A percentile compares a stretch with the other conserved stretches of the same genome.
Evolutionary conservation across 495 filamentous ascomycete species (phyloP).

Genomic region (Aspergillus nanangensis): DNA sequence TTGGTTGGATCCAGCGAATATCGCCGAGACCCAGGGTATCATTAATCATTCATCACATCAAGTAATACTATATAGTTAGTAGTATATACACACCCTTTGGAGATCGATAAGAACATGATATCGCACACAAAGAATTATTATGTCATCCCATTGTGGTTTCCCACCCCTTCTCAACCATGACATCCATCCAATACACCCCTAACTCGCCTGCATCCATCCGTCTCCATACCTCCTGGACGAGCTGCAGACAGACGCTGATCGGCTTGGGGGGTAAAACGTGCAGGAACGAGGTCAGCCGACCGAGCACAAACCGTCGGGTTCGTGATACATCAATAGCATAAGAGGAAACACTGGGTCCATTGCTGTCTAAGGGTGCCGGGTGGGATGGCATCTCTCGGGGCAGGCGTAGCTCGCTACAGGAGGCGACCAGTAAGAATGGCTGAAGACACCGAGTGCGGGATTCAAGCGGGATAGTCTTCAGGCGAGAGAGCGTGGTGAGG

Average conservation of each 20-base stretch:
- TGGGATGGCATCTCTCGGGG: conserved; percentile 17
- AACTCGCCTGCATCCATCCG: conserved; percentile 41
- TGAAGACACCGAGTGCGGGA: conserved; percentile 53
- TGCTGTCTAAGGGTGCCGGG: conserved; percentile 8
- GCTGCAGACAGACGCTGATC: conserved; percentile 39
- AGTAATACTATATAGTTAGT: too few relatives aligned
- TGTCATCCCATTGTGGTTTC: conserved; percentile 51
- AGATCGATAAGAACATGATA: too few relatives aligned
- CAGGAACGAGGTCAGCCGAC: conserved; percentile 41
- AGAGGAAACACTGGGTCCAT: conserved; percentile 32
- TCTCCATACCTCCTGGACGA: conserved; percentile 50
- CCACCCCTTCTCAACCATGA: conserved; percentile 55
- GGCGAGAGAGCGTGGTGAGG: conserved; percentile 45
- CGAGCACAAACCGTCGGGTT: conserved; percentile 42
- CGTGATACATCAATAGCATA: conserved; percentile 44
- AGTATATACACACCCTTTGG: too few relatives aligned
- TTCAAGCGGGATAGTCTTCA: conserved; percentile 47
- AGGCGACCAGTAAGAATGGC: conserved; percentile 49
- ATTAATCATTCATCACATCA: too few relatives aligned
- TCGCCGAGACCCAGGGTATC: too few relatives aligned
- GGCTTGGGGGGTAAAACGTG: conserved; percentile 51
- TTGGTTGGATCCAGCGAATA: too few relatives aligned
- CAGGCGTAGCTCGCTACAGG: conserved; percentile 45
- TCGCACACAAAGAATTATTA: too few relatives aligned
- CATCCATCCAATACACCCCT: conserved; percentile 50